Evolutionary conservation across 768 basidiomycete species (phyloP).

Genomic region (Kwoniella bestiolae): DNA sequence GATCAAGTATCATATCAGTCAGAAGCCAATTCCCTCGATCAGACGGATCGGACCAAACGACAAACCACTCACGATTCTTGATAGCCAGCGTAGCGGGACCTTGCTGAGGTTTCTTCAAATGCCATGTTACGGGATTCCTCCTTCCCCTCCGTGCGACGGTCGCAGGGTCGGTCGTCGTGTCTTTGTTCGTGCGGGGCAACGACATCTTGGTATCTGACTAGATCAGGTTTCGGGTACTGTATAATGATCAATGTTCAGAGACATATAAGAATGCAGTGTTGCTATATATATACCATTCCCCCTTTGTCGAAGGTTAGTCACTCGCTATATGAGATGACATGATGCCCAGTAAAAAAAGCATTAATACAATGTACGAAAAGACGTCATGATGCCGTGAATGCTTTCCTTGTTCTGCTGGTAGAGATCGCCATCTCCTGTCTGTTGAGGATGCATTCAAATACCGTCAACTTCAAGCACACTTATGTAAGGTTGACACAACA

Average conservation of each 20-base stretch:
- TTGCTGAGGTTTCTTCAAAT: conserved; percentile 33
- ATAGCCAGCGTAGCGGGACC: conserved; percentile 45
- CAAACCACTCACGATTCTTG: conserved; percentile 50
- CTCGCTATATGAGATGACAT: neutral
- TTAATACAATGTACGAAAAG: neutral
- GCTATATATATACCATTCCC: neutral
- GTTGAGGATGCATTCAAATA: neutral
- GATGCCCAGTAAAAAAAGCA: neutral
- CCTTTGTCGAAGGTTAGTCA: conserved; percentile 8
- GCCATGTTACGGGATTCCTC: conserved; percentile 40
- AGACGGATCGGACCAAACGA: neutral
- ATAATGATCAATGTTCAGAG: neutral
- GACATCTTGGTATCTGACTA: neutral
- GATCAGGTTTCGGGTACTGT: too few relatives aligned
- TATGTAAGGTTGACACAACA: neutral
- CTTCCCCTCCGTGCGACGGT: conserved; percentile 12
- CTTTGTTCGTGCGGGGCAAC: conserved; percentile 2
- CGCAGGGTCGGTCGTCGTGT: neutral
- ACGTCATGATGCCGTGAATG: conserved; percentile 31
- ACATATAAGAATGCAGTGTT: too few relatives aligned
- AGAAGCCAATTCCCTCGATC: too few relatives aligned
- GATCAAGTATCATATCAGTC: neutral
- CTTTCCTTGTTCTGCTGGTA: neutral
- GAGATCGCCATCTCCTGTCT: neutral
- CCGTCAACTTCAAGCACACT: too few relatives aligned